Conservation (phyloP, 805 yeast genomes). For the Brettanomyces sp. region DNA sequence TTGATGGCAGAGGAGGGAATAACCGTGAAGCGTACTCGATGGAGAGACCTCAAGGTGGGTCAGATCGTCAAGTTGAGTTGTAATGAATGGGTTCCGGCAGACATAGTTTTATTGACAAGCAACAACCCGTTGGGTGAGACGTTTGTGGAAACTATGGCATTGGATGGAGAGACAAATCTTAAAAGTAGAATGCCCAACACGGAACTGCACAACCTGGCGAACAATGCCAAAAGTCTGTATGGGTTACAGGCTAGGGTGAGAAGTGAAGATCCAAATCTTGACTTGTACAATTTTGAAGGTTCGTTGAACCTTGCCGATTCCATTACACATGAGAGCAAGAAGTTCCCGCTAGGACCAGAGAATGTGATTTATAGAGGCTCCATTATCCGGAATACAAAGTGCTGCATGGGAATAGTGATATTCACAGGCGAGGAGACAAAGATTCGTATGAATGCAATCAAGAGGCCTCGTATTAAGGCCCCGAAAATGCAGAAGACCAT, state of each 20-base stretch:
- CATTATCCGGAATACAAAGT: constrained; percentile 72
- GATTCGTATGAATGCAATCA: constrained; percentile 88
- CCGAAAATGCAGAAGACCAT: constrained; percentile 83
- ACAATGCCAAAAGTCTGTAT: constrained; percentile 41
- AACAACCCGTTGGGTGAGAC: constrained; percentile 56
- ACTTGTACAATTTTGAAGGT: constrained; percentile 89
- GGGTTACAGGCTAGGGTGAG: constrained; percentile 45
- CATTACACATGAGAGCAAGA: constrained; percentile 21
- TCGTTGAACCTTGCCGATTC: constrained; percentile 32
- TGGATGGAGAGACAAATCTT: constrained; percentile 94
- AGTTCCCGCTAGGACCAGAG: constrained; percentile 62
- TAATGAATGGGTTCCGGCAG: constrained; percentile 95
- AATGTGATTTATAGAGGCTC: constrained; percentile 90
- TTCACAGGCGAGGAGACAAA: constrained; percentile 96
- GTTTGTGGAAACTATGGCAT: constrained; percentile 90
- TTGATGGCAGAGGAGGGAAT: constrained; percentile 13
- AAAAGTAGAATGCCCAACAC: constrained; percentile 65
- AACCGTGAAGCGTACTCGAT: constrained; percentile 25
- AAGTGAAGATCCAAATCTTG: constrained; percentile 86
- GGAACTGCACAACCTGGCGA: constrained; percentile 45
- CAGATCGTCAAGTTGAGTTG: constrained; percentile 63
- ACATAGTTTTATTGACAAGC: constrained; percentile 62
- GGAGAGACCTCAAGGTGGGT: constrained; percentile 86
- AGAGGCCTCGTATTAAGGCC: constrained; percentile 83
- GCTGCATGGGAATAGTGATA: constrained; percentile 68